These are phyloP conservation scores for Camelina laxa DNA, from an alignment of 345 rosid species.

Conservation along the genomic window DNA sequence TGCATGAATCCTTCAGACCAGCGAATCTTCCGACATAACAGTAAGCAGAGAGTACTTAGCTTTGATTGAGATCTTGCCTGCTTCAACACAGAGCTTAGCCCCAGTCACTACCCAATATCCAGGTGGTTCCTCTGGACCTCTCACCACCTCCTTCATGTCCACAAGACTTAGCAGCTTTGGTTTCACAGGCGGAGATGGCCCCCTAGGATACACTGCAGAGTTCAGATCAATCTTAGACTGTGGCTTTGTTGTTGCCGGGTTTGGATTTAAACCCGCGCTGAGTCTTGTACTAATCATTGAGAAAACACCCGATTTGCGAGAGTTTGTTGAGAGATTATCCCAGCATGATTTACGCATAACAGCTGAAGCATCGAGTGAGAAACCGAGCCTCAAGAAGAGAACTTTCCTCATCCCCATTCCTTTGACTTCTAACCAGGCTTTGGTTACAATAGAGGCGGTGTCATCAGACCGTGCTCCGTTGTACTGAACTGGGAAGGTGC, in stretches of 20 bases:
- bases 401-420: conserved; percentile 83
- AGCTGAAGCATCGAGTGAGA: conserved; percentile 72
- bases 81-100: conserved; percentile 80
- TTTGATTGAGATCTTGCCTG: conserved; percentile 78
- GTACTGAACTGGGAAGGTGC: conserved; percentile 82
- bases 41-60: conserved; percentile 84
- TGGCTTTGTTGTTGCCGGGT: conserved; percentile 54
- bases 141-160: conserved; percentile 81
- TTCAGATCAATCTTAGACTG: conserved; percentile 67
- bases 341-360: conserved; percentile 76
- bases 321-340: conserved; percentile 69
- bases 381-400: conserved; percentile 86
- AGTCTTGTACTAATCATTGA: conserved; percentile 74
- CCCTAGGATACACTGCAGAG: conserved; percentile 87
- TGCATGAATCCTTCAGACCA: conserved; percentile 42
- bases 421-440: conserved; percentile 93
- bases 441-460: conserved; percentile 76
- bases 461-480: conserved; percentile 67
- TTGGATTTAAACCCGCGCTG: conserved; percentile 55
- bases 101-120: conserved; percentile 99
- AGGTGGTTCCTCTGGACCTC: conserved; percentile 89
- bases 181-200: conserved; percentile 58
- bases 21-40: conserved; percentile 73
- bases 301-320: conserved; percentile 82
- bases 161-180: conserved; percentile 79